Evolutionary conservation across 2,329 filamentous ascomycete genomes (phyloP), one percentile per base, ranked within the genome.

Genomic region (Aureobasidium namibiae): DNA sequence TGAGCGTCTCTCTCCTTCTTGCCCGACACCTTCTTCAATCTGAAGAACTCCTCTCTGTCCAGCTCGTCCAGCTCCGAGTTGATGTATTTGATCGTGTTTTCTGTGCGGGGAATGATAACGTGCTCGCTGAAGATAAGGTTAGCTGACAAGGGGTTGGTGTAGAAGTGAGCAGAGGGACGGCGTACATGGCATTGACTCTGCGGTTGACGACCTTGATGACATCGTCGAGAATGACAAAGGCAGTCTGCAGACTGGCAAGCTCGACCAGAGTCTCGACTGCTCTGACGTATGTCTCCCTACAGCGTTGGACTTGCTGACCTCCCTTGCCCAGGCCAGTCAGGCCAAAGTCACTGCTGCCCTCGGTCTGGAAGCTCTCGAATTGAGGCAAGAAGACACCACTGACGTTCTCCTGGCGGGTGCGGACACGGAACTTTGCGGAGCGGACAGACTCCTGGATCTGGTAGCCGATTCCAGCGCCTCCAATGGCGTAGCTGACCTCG

Each of bases 1-100:
- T 75, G 75, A 41, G 73, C 74, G 36, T 76, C 77, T 61, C 78
- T 71, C 64, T 83, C 81, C 70, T 85, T 87, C 72, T 86, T 89
- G 29, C 84, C 84, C 69, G 88, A 88, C 71, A 94, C 81, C 80
- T 99, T 99, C 78, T 99, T 99, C 70, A 99, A 76, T 65, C 94
- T 82, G 76, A 96, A 99, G 74, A 99, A 99, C 72, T 99, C 94
- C 73, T 97, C 94, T 79, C 94, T 85, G 75, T 97, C 95, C 53
- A 99, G 80, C 76, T 99, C 94, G 71, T 99, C 94, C 16, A 99
- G 83, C 73, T 99, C 94, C 1, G 92, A 96, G 77, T 97, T 97
- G 81, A 97, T 97, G 70, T 97, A 99, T 77, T 96, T 96, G 79
- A 99, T 99, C n/a, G 94, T 99, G 70, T 97, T 99, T 73, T 99